Conservation (phyloP, 75 land plant species). For the Cupressus sempervirens region DNA sequence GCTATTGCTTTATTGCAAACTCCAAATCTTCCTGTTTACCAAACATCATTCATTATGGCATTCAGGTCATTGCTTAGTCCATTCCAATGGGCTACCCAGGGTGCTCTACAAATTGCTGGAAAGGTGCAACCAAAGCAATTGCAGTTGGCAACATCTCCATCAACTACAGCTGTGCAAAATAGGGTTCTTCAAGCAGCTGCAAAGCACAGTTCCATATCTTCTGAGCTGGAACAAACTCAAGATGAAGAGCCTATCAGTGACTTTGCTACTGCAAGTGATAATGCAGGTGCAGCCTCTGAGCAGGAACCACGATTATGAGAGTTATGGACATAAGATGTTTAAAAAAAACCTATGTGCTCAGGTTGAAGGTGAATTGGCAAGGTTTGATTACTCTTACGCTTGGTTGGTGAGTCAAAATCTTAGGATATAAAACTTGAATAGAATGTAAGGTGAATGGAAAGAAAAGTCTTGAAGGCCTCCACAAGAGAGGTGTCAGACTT, state of each 20-base stretch:
- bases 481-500: neutral
- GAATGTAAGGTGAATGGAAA: neutral
- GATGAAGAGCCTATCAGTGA: conserved; percentile 10
- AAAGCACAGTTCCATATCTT: conserved; percentile 82
- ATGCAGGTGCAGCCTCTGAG: neutral
- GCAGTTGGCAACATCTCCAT: conserved; percentile 87
- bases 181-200: conserved; percentile 96
- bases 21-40: neutral
- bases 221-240: conserved; percentile 41
- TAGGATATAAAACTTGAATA: neutral
- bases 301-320: neutral
- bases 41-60: conserved; percentile 12
- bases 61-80: conserved; percentile 63
- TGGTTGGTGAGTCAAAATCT: neutral
- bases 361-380: neutral
- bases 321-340: neutral
- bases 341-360: neutral
- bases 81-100: conserved; percentile 54
- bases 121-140: conserved; percentile 53
- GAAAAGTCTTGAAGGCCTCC: neutral
- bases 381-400: neutral
- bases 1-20: neutral
- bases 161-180: conserved; percentile 80
- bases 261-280: neutral
- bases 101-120: conserved; percentile 57